Base-by-base conservation (phyloP, 306 rosid species). In the Begonia masoniana region DNA sequence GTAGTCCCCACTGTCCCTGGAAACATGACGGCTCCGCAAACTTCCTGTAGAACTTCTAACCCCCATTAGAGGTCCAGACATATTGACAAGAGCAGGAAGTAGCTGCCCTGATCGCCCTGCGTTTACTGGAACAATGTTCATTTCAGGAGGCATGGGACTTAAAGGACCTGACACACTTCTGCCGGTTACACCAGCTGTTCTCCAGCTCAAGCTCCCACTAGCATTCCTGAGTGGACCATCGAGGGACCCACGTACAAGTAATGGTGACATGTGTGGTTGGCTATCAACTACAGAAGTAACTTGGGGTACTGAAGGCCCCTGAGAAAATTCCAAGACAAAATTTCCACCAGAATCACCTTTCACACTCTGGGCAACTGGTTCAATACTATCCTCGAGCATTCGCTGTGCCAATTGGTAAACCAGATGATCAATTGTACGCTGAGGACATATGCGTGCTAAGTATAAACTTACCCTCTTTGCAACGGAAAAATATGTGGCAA, bases 51-150 rank as follows among this genome's bases (percentile, higher is more conserved):
- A 79, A 73, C 95, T 87, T 83, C 96, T 83, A 61, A 92, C 95
- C 60, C 99, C 99, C 87, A 86, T 92, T 63, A 92, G 79, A 48
- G 99, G 99, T 43, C 99, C 99, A 10, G 99, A 87, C 99, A 92
- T 87, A 71, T 83, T 92, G 47, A 92, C 99, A 70, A 92, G 62
- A 50, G 87, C 61, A 41, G 99, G 99, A 70, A 86, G 87, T 55
- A 86, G 93, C 82, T 92, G 96, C 41, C 99, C 96, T 10, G 99
- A 92, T 59, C 99, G 83, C 19, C 80, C 96, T 63, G 95, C 52
- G 61, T 71, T 87, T 68, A 77, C 95, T 53, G 99, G 95, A 69
- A 78, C 87, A 64, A 92, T 47, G 62, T 74, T 92, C 78, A 92
- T 41, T 78, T 92, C 99, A 2, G 89, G 96, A 71, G 99, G 95